These are phyloP conservation scores for Fomes fomentarius DNA, from an alignment of 1,284 basidiomycete species.

Conservation along the genomic window DNA sequence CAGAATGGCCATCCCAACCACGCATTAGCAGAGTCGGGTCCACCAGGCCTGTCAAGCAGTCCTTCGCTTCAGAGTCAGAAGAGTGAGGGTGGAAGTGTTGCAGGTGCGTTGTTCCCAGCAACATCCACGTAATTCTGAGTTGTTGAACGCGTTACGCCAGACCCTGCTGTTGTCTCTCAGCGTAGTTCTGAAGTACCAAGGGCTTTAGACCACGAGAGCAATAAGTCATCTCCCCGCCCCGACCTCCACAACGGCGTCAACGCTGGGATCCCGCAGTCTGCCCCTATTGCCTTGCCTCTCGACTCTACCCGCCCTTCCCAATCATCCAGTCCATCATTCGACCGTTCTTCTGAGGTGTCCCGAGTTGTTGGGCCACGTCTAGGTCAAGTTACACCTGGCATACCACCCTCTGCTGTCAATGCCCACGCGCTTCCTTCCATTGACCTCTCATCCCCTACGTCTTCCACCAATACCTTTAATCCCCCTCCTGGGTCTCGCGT, in stretches of 20 bases:
- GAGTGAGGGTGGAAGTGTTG: neutral
- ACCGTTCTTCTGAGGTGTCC: slow-evolving; percentile 29
- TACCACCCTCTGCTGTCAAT: slow-evolving; percentile 28
- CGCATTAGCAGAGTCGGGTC: slow-evolving; percentile 8
- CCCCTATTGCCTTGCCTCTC: slow-evolving; percentile 2
- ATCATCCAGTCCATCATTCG: slow-evolving; percentile 25
- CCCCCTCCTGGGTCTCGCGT: slow-evolving; percentile 73
- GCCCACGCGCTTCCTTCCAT: slow-evolving; percentile 18
- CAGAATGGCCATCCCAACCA: slow-evolving; percentile 16
- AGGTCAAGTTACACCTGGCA: slow-evolving; percentile 34
- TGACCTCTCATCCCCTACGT: slow-evolving; percentile 24
- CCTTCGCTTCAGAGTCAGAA: slow-evolving; percentile 15
- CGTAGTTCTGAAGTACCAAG: slow-evolving; percentile 6
- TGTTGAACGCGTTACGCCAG: neutral
- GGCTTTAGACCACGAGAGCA: slow-evolving; percentile 4
- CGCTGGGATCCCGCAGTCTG: neutral
- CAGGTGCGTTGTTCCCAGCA: slow-evolving; percentile 4
- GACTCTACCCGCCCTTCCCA: slow-evolving; percentile 14
- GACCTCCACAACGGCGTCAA: slow-evolving; percentile 2
- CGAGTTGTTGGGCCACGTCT: slow-evolving; percentile 38
- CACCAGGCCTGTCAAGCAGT: slow-evolving; percentile 14
- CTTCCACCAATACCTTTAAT: slow-evolving; percentile 48
- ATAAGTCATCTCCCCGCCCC: slow-evolving; percentile 10
- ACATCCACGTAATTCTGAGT: neutral
- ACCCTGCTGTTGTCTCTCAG: slow-evolving; percentile 7